These are phyloP conservation scores for Pseudogymnoascus sp. DNA, from an alignment of 2,329 filamentous ascomycete genomes.

Conservation along the genomic window DNA sequence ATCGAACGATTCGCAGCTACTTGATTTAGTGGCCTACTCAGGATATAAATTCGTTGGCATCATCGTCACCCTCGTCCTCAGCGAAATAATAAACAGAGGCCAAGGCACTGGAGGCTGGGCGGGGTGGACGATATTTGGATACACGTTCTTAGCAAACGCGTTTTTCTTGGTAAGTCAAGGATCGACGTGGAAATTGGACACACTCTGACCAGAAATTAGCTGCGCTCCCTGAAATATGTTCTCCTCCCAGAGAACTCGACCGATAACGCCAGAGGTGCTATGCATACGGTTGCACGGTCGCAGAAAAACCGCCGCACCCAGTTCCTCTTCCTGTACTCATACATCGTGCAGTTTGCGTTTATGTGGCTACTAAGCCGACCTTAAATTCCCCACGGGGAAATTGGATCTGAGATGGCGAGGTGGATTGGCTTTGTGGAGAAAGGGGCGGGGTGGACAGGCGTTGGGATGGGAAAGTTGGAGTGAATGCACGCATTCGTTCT, in stretches of 20 bases:
- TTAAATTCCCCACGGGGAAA: constrained; percentile 10
- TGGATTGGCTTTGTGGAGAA: constrained; percentile 1
- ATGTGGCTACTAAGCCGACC: constrained; percentile 71
- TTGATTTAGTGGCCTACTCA: constrained; percentile 91
- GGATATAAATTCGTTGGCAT: constrained; percentile 99
- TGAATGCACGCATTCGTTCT: background rate
- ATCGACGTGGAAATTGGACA: background rate
- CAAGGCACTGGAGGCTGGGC: constrained; percentile 80
- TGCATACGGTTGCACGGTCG: constrained; percentile 68
- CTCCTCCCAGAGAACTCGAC: constrained; percentile 75
- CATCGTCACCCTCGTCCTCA: constrained; percentile 76
- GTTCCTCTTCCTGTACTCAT: constrained; percentile 90
- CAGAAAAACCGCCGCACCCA: constrained; percentile 85
- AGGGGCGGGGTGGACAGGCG: background rate
- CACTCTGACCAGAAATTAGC: constrained; percentile 40
- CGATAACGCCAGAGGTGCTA: constrained; percentile 50
- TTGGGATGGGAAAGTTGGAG: constrained; percentile 9
- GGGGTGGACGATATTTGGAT: constrained; percentile 81
- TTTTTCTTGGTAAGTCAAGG: constrained; percentile 71
- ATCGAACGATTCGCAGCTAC: constrained; percentile 84
- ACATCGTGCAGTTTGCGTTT: constrained; percentile 85
- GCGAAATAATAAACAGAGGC: constrained; percentile 70
- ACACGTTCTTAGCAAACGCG: constrained; percentile 89
- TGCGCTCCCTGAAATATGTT: constrained; percentile 93
- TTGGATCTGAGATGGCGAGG: background rate